Evolutionary conservation across 768 basidiomycete genomes (phyloP).

Genomic region (Hemileccinum rubropunctum): DNA sequence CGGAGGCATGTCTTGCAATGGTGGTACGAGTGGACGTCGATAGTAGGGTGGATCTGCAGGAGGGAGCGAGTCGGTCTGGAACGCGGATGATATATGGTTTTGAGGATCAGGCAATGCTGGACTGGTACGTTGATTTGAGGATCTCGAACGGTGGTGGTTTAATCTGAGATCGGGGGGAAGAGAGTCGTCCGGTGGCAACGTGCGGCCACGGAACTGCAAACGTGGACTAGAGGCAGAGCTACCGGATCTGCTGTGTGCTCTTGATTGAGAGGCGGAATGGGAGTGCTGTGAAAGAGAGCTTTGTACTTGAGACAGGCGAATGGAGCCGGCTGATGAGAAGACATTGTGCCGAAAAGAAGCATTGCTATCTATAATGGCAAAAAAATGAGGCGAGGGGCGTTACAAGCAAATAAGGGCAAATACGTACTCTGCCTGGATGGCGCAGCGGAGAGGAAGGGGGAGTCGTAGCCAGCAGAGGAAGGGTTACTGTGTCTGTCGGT

Average conservation of each 20-base stretch:
- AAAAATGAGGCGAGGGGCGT: conserved; percentile 8
- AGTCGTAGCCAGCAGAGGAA: conserved; percentile 37
- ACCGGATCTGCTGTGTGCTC: conserved; percentile 42
- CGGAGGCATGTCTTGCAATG: conserved; percentile 22
- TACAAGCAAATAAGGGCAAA: conserved; percentile 14
- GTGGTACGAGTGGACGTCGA: conserved; percentile 17
- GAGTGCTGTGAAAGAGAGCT: conserved; percentile 32
- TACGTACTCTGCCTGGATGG: conserved; percentile 39
- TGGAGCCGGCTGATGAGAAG: conserved; percentile 31
- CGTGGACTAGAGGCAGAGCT: conserved; percentile 52
- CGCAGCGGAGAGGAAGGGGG: conserved; percentile 27
- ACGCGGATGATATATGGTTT: conserved; percentile 9
- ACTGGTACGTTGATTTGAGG: conserved; percentile 15
- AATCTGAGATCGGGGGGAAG: conserved; percentile 21
- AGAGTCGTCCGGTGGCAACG: conserved; percentile 41
- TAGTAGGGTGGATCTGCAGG: conserved; percentile 16
- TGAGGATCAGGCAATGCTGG: conserved; percentile 18
- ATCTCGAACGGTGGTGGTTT: conserved; percentile 15
- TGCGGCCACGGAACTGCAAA: conserved; percentile 36
- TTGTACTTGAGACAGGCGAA: conserved; percentile 35
- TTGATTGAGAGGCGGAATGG: conserved; percentile 42
- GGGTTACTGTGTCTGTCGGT: conserved; percentile 24
- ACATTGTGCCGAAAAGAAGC: conserved; percentile 29
- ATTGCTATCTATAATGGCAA: conserved; percentile 20
- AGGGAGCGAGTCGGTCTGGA: conserved; percentile 13